Evolutionary conservation across 1,284 basidiomycete genomes (phyloP).

Genomic region (Phylloboletellus chloephorus): DNA sequence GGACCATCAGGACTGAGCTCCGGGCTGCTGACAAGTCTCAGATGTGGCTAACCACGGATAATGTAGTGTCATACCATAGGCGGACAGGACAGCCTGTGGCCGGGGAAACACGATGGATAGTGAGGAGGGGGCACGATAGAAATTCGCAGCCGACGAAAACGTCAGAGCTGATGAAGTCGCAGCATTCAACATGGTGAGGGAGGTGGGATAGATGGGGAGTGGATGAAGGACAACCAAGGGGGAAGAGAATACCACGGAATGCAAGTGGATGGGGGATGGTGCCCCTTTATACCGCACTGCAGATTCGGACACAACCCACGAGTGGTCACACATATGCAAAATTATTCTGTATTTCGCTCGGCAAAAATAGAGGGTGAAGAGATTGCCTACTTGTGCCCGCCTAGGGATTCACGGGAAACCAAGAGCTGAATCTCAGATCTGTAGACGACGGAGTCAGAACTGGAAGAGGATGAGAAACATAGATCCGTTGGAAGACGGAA

Average conservation of each 20-base stretch:
- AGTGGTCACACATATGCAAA: conserved; percentile 20
- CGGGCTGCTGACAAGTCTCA: conserved; percentile 42
- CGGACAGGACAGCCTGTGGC: conserved; percentile 26
- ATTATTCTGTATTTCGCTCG: conserved; percentile 26
- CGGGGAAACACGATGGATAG: conserved; percentile 29
- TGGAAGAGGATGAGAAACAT: conserved; percentile 25
- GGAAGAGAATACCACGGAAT: conserved; percentile 15
- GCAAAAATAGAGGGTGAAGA: conserved; percentile 31
- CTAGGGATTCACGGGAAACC: conserved; percentile 34
- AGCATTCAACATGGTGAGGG: conserved; percentile 27
- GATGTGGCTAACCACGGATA: background rate
- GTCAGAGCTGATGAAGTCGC: conserved; percentile 30
- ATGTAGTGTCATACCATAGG: conserved; percentile 21
- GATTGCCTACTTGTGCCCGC: conserved; percentile 30
- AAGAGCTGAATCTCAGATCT: conserved; percentile 30
- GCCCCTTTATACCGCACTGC: conserved; percentile 40
- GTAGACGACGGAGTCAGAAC: conserved; percentile 28
- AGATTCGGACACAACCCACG: conserved; percentile 21
- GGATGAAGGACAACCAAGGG: conserved; percentile 1
- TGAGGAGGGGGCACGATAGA: conserved; percentile 31
- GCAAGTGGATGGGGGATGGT: conserved; percentile 26
- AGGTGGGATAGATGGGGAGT: conserved; percentile 2
- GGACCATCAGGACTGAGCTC: conserved; percentile 55
- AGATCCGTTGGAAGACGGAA: conserved; percentile 29
- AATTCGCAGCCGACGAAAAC: conserved; percentile 30